A percentile compares a stretch with the other conserved stretches of the same genome.
These are phyloP conservation scores for Mucor racemosus DNA, from an alignment of 371 early-diverging fungal species.

Conservation along the genomic window DNA sequence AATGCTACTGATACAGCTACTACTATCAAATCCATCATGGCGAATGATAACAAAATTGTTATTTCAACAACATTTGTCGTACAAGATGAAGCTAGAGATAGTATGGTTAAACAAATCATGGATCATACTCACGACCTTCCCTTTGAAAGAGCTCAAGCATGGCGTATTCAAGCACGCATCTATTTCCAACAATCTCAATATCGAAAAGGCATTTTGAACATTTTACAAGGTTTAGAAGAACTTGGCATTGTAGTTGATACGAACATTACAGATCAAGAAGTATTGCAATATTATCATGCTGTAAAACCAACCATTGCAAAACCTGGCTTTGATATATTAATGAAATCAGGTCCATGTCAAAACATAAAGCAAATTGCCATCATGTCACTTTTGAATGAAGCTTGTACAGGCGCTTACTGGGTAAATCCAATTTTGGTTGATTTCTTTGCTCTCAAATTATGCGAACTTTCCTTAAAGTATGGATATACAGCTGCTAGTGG, in stretches of 20 bases:
- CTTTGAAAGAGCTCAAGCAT: slow-evolving; percentile 40
- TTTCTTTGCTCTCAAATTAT: slow-evolving; percentile 39
- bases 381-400: slow-evolving; percentile 46
- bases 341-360: slow-evolving; percentile 25
- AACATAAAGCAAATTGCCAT: slow-evolving; percentile 31
- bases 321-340: slow-evolving; percentile 31
- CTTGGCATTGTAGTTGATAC: slow-evolving; percentile 29
- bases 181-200: slow-evolving; percentile 43
- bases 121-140: slow-evolving; percentile 32
- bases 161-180: slow-evolving; percentile 42
- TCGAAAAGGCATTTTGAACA: slow-evolving; percentile 37
- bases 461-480: slow-evolving; percentile 40
- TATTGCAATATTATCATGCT: slow-evolving; percentile 17
- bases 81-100: background rate
- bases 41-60: background rate
- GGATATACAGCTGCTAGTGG: slow-evolving; percentile 45
- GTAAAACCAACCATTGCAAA: slow-evolving; percentile 24
- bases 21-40: background rate
- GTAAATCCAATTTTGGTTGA: slow-evolving; percentile 39
- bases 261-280: slow-evolving; percentile 20
- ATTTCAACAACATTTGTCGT: background rate
- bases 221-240: slow-evolving; percentile 37
- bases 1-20: background rate
- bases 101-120: slow-evolving; percentile 34
- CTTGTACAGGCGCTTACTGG: slow-evolving; percentile 50